Base-by-base conservation (phyloP, 805 yeast genomes). In the Tanozyma kutaoensis region DNA sequence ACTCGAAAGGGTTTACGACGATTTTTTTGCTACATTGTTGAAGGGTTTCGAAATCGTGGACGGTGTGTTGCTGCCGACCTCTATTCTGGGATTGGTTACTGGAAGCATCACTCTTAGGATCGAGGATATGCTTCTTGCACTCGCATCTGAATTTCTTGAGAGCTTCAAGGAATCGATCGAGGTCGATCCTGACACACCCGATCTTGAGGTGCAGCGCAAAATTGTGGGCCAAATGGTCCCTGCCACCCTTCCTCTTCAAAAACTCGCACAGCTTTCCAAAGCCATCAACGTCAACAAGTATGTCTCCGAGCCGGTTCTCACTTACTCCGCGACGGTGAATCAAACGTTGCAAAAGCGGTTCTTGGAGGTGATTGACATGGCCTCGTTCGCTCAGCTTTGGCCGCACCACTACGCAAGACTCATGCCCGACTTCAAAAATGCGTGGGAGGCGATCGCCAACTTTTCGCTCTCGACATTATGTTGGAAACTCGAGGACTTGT, bases 401-500 rank as follows among this genome's bases (percentile, higher is more conserved):
- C 39, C 48, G 2, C 35, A 37, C 10, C 37, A 39, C 18, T 43
- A 45, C 19, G 15, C 42, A 8, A 29, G 28, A 12, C 23, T 33
- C 2, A 24, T 37, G 20, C 31, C 30, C 17, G 30, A 31, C 4
- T 28, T 43, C 15, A 34, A 31, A 7, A 30, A 26, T 4, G 33
- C 44, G 0, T 37, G 50, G 29, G 35, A 26, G 14, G 33, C 32
- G 4, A 26, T 52, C 2, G 33, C 50, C 17, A 52, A 50, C 19
- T 41, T 50, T n/a, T 24, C 48, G 2, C 35, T 55, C 16, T 30
- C 45, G 4, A 24, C 46, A 2, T 35, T 44, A 5, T 48, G 59
- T 4, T 50, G 61, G 58, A 52, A 49, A 28, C 39, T 58, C 12
- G 63, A 58, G 23, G 46, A 42, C 13, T 40, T 58, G 15, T 38